These are phyloP conservation scores for Nicotiana tomentosiformis DNA, from an alignment of 257 asterid genomes.

Conservation along the genomic window DNA sequence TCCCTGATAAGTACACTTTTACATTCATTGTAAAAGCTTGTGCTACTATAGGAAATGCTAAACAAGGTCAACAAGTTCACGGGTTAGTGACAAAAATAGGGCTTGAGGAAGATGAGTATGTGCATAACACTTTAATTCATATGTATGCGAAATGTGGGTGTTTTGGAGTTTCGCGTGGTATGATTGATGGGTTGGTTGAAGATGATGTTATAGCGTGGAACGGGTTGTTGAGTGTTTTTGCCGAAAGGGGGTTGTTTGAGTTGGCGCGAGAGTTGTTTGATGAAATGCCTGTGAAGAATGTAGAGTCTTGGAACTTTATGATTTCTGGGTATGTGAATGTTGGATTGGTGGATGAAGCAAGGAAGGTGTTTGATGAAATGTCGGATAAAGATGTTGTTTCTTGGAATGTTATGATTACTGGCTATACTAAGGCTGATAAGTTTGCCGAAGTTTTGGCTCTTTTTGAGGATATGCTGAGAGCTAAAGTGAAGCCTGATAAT, in stretches of 20 bases:
- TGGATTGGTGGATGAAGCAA: constrained; percentile 31
- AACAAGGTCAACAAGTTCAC: constrained; percentile 27
- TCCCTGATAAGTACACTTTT: constrained; percentile 30
- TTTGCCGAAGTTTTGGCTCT: constrained; percentile 21
- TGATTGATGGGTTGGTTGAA: constrained; percentile 20
- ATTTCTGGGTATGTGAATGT: constrained; percentile 24
- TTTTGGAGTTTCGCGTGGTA: constrained; percentile 19
- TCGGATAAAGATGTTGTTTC: constrained; percentile 28
- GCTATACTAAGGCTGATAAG: constrained; percentile 22
- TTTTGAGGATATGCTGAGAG: constrained; percentile 27
- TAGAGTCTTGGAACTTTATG: constrained; percentile 41
- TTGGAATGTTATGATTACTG: constrained; percentile 34
- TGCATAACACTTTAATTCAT: constrained; percentile 29
- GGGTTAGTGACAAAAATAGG: constrained; percentile 23
- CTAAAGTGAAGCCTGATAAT: constrained; percentile 25
- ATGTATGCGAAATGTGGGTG: constrained; percentile 29
- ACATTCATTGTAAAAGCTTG: constrained; percentile 40
- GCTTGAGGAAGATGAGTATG: constrained; percentile 20
- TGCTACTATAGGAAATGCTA: constrained; percentile 15
- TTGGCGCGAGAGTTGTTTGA: constrained; percentile 18
- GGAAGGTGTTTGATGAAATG: constrained; percentile 31
- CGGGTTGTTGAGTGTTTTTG: constrained; percentile 25
- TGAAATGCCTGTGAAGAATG: constrained; percentile 35
- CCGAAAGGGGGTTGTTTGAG: constrained; percentile 29
- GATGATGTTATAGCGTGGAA: constrained; percentile 30